Evolutionary conservation across 2,329 filamentous ascomycete species (phyloP).

Genomic region (Neurospora sp.): DNA sequence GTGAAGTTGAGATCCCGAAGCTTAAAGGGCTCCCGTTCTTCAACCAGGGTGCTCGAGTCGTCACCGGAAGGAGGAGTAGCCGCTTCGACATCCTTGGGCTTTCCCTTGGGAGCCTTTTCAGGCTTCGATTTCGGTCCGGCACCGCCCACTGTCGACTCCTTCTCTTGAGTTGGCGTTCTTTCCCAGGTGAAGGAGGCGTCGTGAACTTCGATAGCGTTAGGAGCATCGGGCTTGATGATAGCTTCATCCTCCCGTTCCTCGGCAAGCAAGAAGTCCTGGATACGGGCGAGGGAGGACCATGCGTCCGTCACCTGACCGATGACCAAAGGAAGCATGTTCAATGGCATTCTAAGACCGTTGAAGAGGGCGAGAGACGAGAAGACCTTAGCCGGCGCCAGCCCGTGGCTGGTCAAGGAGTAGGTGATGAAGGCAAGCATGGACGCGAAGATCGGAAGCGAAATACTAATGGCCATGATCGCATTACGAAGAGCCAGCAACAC

Average conservation of each 20-base stretch:
- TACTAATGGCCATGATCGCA: constrained; percentile 70
- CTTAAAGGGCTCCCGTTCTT: constrained; percentile 59
- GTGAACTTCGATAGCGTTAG: constrained; percentile 62
- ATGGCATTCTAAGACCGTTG: constrained; percentile 79
- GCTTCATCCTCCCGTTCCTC: constrained; percentile 76
- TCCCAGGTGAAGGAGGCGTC: constrained; percentile 86
- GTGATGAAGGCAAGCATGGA: constrained; percentile 95
- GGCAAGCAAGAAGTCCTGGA: constrained; percentile 77
- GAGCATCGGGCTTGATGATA: constrained; percentile 40
- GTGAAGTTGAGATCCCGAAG: constrained; percentile 58
- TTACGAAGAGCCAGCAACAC: constrained; percentile 74
- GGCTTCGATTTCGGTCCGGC: constrained; percentile 32
- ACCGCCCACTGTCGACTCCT: constrained; percentile 38
- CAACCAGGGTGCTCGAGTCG: constrained; percentile 44
- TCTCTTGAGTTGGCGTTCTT: constrained; percentile 45
- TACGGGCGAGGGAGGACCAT: constrained; percentile 71
- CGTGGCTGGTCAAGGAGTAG: constrained; percentile 55
- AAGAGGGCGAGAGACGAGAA: constrained; percentile 94
- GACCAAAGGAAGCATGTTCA: constrained; percentile 81
- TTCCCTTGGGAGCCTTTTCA: constrained; percentile 26
- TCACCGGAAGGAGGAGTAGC: constrained; percentile 35
- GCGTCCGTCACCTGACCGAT: constrained; percentile 87
- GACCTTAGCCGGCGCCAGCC: constrained; percentile 62
- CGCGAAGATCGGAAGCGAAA: constrained; percentile 85
- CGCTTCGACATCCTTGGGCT: constrained; percentile 22